These are phyloP conservation scores for Bauhinia variegata DNA, from an alignment of 306 rosid species.

Conservation along the genomic window DNA sequence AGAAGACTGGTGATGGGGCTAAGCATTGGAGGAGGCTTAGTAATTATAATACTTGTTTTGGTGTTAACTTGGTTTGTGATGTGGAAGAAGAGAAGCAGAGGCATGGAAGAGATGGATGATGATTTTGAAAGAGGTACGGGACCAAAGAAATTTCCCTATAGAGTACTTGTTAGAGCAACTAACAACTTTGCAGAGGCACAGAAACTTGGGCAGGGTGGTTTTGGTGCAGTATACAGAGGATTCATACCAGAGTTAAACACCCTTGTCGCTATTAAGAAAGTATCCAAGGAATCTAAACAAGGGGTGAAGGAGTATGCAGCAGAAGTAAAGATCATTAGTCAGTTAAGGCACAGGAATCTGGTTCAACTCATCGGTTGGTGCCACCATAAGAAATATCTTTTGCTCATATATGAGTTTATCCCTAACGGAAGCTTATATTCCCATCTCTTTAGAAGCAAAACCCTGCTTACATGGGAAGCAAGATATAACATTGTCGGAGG, in stretches of 20 bases:
- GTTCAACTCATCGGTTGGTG: conserved; percentile 45
- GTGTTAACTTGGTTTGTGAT: neutral
- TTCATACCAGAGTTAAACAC: conserved; percentile 1
- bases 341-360: conserved; percentile 40
- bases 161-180: conserved; percentile 26
- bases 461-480: conserved; percentile 22
- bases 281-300: no score
- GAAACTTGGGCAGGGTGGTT: conserved; percentile 43
- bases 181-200: conserved; percentile 31
- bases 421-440: conserved; percentile 38
- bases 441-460: conserved; percentile 19
- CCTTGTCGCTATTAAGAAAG: conserved; percentile 24
- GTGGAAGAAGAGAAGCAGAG: neutral
- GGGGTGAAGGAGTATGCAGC: conserved; percentile 32
- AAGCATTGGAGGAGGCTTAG: neutral
- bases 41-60: neutral
- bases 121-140: conserved; percentile 28
- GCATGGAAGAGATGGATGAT: conserved; percentile 20
- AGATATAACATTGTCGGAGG: conserved; percentile 37
- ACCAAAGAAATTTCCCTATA: conserved; percentile 28
- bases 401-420: conserved; percentile 41
- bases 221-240: conserved; percentile 40
- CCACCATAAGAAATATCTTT: conserved; percentile 31
- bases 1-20: neutral
- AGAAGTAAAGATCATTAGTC: conserved; percentile 42